Evolutionary conservation across 1,284 basidiomycete genomes (phyloP), one percentile per base, ranked within the genome.

Genomic region (Wallemia mellicola): DNA sequence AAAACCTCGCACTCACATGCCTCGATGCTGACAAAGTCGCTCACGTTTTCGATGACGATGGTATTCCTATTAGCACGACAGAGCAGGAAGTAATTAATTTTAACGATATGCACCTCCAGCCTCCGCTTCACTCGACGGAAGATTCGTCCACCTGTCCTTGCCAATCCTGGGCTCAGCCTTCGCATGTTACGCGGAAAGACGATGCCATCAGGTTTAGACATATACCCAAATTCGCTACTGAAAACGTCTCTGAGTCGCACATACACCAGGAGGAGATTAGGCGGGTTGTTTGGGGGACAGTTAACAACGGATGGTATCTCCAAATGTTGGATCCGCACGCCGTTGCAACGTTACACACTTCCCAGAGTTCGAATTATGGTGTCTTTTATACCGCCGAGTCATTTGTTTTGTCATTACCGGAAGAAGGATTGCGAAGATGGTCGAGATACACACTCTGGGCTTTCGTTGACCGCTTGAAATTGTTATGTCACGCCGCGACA

Each of bases 271-370:
- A 57, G 25, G 55, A 57, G 24, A 28, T 28, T 17, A 57, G 55
- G 24, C 3, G 55, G 24, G 25, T 57, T 7, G 55, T 57, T 17
- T 57, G 55, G 55, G 27, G 55, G 9, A 57, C 27, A 11, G 55
- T n/a, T 7, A 57, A 27, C 25, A 57, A 57, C 17, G 55, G 25
- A 9, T 57, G 55, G 55, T 57, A 57, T 57, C 22, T 57, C 2
- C 55, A 57, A n/a, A 57, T 57, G 55, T 25, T 57, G 7, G 55
- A 28, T 57, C 55, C 27, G 17, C 55, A 57, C 24, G 55, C 55
- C 11, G 25, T 57, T 57, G 11, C 55, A 17, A 57, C 55, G 24
- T 57, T 28, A n/a, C 55, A 57, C 17, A 57, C 55, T 17, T 48
- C 38, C 9, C 38, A 48, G 19, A 3, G 24, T 19, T 28, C 55